These are phyloP conservation scores for Diplodia corticola DNA, from an alignment of 2,329 filamentous ascomycete species.

Conservation along the genomic window DNA sequence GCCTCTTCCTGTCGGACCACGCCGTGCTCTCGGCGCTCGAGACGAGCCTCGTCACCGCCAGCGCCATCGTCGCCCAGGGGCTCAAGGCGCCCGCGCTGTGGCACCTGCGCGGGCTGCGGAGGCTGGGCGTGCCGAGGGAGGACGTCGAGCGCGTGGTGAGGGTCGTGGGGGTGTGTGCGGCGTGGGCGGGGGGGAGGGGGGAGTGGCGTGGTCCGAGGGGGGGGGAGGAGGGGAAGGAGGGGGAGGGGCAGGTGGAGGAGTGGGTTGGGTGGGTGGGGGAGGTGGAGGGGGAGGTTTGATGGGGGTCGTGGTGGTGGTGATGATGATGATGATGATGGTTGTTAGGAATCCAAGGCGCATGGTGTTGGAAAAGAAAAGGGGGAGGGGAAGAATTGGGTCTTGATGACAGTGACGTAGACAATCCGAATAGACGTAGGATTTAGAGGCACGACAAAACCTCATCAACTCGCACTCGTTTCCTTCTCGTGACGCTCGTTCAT, in stretches of 20 bases:
- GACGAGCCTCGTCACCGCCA: conserved; percentile 56
- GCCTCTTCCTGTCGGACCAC: conserved; percentile 59
- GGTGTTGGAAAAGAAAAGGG: too few species aligned
- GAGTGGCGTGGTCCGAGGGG: neutral
- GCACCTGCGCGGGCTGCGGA: conserved; percentile 54
- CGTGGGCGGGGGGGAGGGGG: neutral
- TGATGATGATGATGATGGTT: too few species aligned
- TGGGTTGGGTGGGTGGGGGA: conserved; percentile 20
- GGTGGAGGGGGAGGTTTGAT: conserved; percentile 14
- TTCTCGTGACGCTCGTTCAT: too few species aligned
- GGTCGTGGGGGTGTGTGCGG: conserved; percentile 33
- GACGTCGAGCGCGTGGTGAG: conserved; percentile 48
- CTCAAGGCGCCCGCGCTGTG: conserved; percentile 54
- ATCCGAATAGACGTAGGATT: too few species aligned
- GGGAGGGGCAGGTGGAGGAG: conserved; percentile 1
- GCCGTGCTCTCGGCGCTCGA: conserved; percentile 56
- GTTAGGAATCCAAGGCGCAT: too few species aligned
- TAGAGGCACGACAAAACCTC: too few species aligned
- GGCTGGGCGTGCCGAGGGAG: conserved; percentile 50
- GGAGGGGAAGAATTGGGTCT: too few species aligned
- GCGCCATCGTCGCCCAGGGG: conserved; percentile 61
- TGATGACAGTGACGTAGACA: too few species aligned
- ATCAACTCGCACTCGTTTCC: too few species aligned
- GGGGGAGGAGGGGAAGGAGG: neutral
- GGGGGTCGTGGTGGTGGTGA: too few species aligned